Conservation (phyloP, 805 yeast genomes). For the Jamesozyma spencerorum region DNA sequence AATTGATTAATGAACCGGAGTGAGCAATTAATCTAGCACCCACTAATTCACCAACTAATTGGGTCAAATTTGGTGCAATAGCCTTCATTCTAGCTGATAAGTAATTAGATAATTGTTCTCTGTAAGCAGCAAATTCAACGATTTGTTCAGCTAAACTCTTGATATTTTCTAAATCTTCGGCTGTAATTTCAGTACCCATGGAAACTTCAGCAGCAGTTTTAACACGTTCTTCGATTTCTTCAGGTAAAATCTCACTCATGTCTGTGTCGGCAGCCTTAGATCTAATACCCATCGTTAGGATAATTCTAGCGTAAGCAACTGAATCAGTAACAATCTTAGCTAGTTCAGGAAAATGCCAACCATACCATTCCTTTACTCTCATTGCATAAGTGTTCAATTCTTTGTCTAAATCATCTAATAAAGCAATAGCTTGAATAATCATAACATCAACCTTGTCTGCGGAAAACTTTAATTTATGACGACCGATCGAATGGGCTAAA, state of each 20-base stretch:
- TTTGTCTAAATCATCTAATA: conserved; percentile 92
- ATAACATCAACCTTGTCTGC: conserved; percentile 98
- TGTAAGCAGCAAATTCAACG: conserved; percentile 89
- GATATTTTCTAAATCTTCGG: conserved; percentile 79
- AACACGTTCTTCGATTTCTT: conserved; percentile 83
- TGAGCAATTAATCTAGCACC: conserved; percentile 98
- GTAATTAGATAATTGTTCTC: conserved; percentile 91
- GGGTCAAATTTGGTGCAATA: conserved; percentile 94
- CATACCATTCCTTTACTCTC: conserved; percentile 99
- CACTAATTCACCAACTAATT: conserved; percentile 92
- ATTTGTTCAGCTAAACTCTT: conserved; percentile 90
- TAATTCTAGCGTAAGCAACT: conserved; percentile 90
- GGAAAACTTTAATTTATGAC: conserved; percentile 93
- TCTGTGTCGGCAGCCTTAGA: conserved; percentile 86
- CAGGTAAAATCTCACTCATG: conserved; percentile 83
- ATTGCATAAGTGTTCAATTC: conserved; percentile 96
- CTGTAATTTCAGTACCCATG: conserved; percentile 98
- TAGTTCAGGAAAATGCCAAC: conserved; percentile 99
- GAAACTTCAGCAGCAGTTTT: conserved; percentile 94
- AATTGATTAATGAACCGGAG: conserved; percentile 86
- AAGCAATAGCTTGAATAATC: conserved; percentile 98
- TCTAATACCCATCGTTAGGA: conserved; percentile 88
- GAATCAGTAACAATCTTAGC: conserved; percentile 95
- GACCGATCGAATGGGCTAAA: conserved; percentile 96
- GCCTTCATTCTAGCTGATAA: conserved; percentile 94